Percentiles rank a stretch among this genome's conserved stretches.
Conservation (phyloP, 352 stramenopile species). For the Phytophthora meadii region DNA sequence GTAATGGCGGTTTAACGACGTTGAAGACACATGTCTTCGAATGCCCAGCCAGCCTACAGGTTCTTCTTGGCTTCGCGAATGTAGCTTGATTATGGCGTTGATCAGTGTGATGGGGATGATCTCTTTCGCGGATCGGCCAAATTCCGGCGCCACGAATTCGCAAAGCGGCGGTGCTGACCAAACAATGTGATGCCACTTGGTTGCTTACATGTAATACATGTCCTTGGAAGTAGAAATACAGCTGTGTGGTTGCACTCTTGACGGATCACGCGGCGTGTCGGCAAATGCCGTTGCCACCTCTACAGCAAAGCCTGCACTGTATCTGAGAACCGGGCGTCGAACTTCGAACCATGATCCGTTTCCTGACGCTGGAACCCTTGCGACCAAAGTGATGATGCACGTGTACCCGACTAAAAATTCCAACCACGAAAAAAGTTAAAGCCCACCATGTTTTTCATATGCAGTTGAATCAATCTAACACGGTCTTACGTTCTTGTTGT, state of each 20-base stretch:
- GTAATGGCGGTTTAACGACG: not conserved
- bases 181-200: conserved; percentile 6
- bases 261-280: too few species aligned
- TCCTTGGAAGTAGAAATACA: too few species aligned
- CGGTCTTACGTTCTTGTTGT: conserved; percentile 1
- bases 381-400: not conserved
- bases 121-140: conserved; percentile 15
- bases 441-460: conserved; percentile 9
- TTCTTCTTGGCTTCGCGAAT: not conserved
- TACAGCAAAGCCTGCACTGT: conserved; percentile 6
- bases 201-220: not conserved
- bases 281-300: not conserved
- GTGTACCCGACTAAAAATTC: not conserved
- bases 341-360: too few species aligned
- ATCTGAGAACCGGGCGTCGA: not conserved
- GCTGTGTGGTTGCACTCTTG: too few species aligned
- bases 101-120: conserved; percentile 22
- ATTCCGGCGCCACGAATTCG: conserved; percentile 23
- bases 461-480: conserved; percentile 23
- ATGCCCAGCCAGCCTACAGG: too few species aligned
- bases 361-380: not conserved
- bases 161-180: conserved; percentile 20
- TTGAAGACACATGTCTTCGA: conserved; percentile 6
- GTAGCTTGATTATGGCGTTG: conserved; percentile 2
- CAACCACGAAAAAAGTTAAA: not conserved